Evolutionary conservation across 2,329 filamentous ascomycete species (phyloP), one percentile per base, ranked within the genome.

Genomic region (Pseudovirgaria hyperparasitica): DNA sequence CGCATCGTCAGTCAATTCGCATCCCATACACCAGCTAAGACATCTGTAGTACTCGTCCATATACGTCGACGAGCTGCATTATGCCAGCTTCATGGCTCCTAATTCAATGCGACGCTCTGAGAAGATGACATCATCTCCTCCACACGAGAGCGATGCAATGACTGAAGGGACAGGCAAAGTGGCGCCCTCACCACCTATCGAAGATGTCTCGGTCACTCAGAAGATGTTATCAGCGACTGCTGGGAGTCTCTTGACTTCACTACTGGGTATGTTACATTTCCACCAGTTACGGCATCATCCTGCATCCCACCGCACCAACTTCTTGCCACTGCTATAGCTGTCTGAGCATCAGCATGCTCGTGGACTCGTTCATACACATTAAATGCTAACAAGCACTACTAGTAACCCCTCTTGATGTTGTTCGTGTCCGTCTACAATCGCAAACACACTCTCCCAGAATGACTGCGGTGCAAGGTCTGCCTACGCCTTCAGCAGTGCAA

Each of bases 341-440:
- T 6, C 14, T 13, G n/a, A 23, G 16, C 19, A 14, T 22, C 9
- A 13, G 22, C 19, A 12, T 22, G 12, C 6, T 7, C 19, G 19
- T n/a, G 19, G 19, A 8, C 8, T 20, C 19, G 19, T n/a, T 8
- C n/a, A 8, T 20, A 8, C 19, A 20, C 8, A 20, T 20, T n/a
- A 8, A 24, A 24, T 9, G 9, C 25, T 23, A 11, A 12, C 23
- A 28, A 25, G 13, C 16, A 12, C 28, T 16, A 37, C 25, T 39
- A 92, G 87, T 92, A 17, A 98, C 90, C 5, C 90, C 90, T 24
- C 76, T 98, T 27, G 90, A 98, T 49, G 90, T 98, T 36, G 90
- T 98, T 34, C 82, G 90, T 35, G 84, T 98, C 24, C 84, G 90
- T 35, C 66, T 93, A 28, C 90, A 98, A 56, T 87, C 90, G 2